phyloP scores from a whole-genome alignment of 1,139 yeast species.

The Candida neerlandica region DNA sequence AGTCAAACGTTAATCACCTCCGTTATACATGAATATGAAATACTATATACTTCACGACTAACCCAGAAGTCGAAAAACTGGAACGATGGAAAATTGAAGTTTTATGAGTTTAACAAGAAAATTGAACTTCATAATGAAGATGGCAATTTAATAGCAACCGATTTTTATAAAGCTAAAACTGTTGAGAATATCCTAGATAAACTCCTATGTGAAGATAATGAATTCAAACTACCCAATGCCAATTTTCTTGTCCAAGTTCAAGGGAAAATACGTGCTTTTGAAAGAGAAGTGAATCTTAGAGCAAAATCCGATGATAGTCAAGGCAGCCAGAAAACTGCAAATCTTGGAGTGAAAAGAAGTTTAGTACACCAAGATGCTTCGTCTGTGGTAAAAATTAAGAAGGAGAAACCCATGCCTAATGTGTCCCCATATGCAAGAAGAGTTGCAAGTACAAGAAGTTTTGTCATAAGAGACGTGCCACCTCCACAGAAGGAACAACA shows the following conservation, averaged over 20 bases:
- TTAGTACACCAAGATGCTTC: not conserved
- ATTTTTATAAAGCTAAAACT: slow-evolving; percentile 19
- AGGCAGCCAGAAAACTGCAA: not conserved
- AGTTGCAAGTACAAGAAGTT: not conserved
- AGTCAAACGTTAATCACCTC: slow-evolving; percentile 5
- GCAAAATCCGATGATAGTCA: not conserved
- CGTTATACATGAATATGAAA: slow-evolving; percentile 10
- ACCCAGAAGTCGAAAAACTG: slow-evolving; percentile 55
- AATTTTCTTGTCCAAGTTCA: slow-evolving; percentile 21
- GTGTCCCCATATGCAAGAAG: not conserved
- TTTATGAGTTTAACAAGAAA: slow-evolving; percentile 51
- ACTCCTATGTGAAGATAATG: slow-evolving; percentile 17
- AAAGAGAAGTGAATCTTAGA: slow-evolving; percentile 16
- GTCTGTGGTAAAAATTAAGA: not conserved
- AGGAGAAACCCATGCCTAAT: not conserved
- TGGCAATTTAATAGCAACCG: slow-evolving; percentile 34
- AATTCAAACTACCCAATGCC: slow-evolving; percentile 20
- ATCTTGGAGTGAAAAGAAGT: not conserved
- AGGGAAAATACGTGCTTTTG: slow-evolving; percentile 16
- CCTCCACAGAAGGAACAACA: not conserved
- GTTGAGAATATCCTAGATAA: slow-evolving; percentile 13
- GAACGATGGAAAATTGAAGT: slow-evolving; percentile 55
- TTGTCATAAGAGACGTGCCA: slow-evolving; percentile 1
- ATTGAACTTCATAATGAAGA: slow-evolving; percentile 37
- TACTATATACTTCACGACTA: slow-evolving; percentile 27